Conservation (phyloP, 2,329 filamentous ascomycete species). For the Alternaria metachromatica region DNA sequence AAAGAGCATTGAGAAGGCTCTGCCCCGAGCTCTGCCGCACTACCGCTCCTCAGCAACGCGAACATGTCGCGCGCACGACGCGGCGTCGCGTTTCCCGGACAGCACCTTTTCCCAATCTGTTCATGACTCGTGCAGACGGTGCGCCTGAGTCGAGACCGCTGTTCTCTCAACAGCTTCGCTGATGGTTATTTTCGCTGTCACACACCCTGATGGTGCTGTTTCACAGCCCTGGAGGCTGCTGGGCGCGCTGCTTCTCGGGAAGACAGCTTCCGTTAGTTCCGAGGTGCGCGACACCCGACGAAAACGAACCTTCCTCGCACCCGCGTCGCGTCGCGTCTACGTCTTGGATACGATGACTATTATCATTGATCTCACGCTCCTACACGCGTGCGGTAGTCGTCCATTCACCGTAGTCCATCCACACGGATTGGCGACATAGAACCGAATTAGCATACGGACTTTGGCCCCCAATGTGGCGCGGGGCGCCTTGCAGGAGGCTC, state of each 20-base stretch:
- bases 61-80: constrained; percentile 7
- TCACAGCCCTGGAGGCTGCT: neutral
- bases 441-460: neutral
- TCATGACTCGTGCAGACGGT: neutral
- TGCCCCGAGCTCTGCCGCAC: constrained; percentile 6
- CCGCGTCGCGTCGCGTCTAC: neutral
- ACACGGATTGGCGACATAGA: neutral
- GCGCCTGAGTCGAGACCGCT: neutral
- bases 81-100: neutral
- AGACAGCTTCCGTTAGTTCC: neutral
- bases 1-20: neutral
- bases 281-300: neutral
- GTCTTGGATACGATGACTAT: neutral
- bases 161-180: neutral
- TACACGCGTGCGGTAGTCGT: neutral
- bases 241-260: neutral
- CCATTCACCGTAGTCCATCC: neutral
- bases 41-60: constrained; percentile 12
- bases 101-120: neutral
- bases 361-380: neutral
- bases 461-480: neutral
- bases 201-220: neutral
- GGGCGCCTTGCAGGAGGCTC: neutral
- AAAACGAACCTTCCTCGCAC: neutral
- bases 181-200: neutral